A percentile compares a stretch with the other conserved stretches of the same genome.
Conservation (phyloP, 1,139 yeast species). For the Candida tropicalis region DNA sequence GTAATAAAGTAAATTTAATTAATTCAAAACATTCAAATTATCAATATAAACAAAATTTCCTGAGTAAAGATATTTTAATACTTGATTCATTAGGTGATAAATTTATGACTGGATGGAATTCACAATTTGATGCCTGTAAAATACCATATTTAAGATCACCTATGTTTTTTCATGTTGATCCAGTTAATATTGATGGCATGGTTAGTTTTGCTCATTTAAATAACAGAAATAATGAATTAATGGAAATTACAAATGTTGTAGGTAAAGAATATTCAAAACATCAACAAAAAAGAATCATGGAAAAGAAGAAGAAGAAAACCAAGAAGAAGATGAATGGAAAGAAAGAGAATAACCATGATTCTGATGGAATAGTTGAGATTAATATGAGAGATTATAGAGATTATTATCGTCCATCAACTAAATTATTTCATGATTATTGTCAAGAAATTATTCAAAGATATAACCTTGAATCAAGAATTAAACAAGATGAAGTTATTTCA, state of each 20-base stretch:
- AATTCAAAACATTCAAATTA: conserved; percentile 14
- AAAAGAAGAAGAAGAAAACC: conserved; percentile 18
- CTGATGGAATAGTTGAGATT: conserved; percentile 39
- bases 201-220: conserved; percentile 40
- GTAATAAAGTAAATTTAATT: conserved; percentile 30
- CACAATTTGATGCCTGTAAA: conserved; percentile 44
- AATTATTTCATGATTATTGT: conserved; percentile 44
- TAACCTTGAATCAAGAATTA: conserved; percentile 29
- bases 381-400: conserved; percentile 52
- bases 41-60: not conserved
- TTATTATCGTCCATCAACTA: conserved; percentile 48
- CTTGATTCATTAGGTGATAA: conserved; percentile 32
- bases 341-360: conserved; percentile 42
- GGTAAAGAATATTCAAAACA: conserved; percentile 51
- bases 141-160: conserved; percentile 51
- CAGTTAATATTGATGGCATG: conserved; percentile 47
- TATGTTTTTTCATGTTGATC: conserved; percentile 55
- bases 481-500: conserved; percentile 37
- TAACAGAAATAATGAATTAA: conserved; percentile 37
- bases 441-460: conserved; percentile 37
- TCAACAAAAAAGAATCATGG: conserved; percentile 35
- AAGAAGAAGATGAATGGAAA: conserved; percentile 5
- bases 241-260: conserved; percentile 48
- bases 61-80: conserved; percentile 29
- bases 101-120: conserved; percentile 48